Evolutionary conservation across 208 protist species (phyloP).

Genomic region (Novymonas esmeraldas): DNA sequence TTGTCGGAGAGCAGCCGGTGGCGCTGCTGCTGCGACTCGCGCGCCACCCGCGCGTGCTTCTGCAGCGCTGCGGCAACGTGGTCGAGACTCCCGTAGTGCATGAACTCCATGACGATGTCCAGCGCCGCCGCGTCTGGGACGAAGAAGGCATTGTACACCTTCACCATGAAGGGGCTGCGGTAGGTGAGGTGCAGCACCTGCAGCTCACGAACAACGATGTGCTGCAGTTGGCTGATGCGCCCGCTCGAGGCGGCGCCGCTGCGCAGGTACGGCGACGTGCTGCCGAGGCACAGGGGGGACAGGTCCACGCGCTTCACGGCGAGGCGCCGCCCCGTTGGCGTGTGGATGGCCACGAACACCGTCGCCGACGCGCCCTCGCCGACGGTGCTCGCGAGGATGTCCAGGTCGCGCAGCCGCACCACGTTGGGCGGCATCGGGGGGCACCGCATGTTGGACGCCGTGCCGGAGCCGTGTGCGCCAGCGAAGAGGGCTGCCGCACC

Average conservation of each 20-base stretch:
- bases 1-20: conserved; percentile 17
- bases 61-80: conserved; percentile 47
- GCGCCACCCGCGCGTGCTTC: conserved; percentile 33
- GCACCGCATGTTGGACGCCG: not conserved
- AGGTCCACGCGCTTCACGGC: conserved; percentile 88
- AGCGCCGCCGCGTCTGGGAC: conserved; percentile 52
- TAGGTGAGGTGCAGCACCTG: conserved; percentile 89
- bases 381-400: conserved; percentile 34
- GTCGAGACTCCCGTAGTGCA: conserved; percentile 86
- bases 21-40: conserved; percentile 35
- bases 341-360: conserved; percentile 76
- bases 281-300: conserved; percentile 51
- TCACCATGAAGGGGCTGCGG: conserved; percentile 88
- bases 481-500: conserved; percentile 9
- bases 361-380: conserved; percentile 77
- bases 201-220: conserved; percentile 78
- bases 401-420: conserved; percentile 67
- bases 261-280: conserved; percentile 17
- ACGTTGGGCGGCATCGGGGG: conserved; percentile 40
- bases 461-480: not conserved
- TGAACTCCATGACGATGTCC: conserved; percentile 92
- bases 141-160: conserved; percentile 91
- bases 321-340: conserved; percentile 59
- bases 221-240: conserved; percentile 63
- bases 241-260: conserved; percentile 22